Percentiles rank a stretch among this genome's conserved stretches.
Conservation (phyloP, 208 protist genomes). For the Naegleria lovaniensis region DNA sequence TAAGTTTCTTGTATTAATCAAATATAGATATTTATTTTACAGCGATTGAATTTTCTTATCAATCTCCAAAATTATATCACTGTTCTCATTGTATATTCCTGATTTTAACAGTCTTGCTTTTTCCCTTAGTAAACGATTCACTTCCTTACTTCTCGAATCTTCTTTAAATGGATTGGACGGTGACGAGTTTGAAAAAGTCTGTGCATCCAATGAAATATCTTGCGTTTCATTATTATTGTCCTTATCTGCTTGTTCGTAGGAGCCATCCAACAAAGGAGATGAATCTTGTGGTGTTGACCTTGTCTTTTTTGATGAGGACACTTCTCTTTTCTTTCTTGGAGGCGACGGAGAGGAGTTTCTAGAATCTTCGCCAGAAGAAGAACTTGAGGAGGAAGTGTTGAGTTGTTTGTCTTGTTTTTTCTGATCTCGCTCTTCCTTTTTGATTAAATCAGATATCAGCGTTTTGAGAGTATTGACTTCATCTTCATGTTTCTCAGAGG, state of each 20-base stretch:
- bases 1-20: too few species aligned
- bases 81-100: not conserved
- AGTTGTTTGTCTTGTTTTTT: not conserved
- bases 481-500: not conserved
- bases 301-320: not conserved
- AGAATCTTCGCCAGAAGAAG: not conserved
- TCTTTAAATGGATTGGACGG: not conserved
- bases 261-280: not conserved
- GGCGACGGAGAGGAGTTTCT: not conserved
- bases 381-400: not conserved
- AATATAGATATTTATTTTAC: too few species aligned
- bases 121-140: not conserved
- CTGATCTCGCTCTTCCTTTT: not conserved
- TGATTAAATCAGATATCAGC: not conserved
- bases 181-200: not conserved
- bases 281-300: not conserved
- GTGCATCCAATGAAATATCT: not conserved
- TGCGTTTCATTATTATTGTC: not conserved
- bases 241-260: not conserved
- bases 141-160: not conserved
- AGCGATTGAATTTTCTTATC: constrained; percentile 9
- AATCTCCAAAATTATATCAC: not conserved
- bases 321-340: not conserved
- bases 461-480: not conserved
- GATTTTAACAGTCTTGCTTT: not conserved